These are phyloP conservation scores for Ophiostoma ips DNA, from an alignment of 2,329 filamentous ascomycete species.

Conservation along the genomic window DNA sequence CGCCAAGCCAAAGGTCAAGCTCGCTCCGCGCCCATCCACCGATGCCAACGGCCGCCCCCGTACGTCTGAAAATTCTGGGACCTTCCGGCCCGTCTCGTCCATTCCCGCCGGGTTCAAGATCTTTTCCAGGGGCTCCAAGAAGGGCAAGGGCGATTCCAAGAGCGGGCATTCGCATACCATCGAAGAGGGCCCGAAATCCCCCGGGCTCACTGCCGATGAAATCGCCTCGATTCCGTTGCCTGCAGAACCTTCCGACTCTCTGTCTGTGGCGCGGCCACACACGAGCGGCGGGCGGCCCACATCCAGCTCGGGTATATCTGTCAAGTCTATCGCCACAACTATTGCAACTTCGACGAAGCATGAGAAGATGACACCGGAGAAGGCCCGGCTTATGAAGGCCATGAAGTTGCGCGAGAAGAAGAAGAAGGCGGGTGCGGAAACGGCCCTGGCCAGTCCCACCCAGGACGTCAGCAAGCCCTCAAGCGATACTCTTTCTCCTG, in stretches of 20 bases:
- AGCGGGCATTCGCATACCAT: not conserved
- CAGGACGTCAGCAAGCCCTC: slow-evolving; percentile 17
- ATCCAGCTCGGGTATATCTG: slow-evolving; percentile 32
- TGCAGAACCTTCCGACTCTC: slow-evolving; percentile 19
- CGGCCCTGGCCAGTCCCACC: slow-evolving; percentile 16
- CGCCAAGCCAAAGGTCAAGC: slow-evolving; percentile 70
- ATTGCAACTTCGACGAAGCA: slow-evolving; percentile 28
- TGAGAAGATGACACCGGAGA: slow-evolving; percentile 65
- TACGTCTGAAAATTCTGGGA: slow-evolving; percentile 42
- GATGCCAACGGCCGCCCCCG: slow-evolving; percentile 49
- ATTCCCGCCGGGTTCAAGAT: slow-evolving; percentile 70
- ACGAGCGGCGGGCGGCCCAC: slow-evolving; percentile 25
- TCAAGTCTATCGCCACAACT: slow-evolving; percentile 26
- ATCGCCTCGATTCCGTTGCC: slow-evolving; percentile 18
- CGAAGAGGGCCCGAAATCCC: not conserved
- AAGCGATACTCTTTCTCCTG: too few species aligned
- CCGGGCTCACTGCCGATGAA: not conserved
- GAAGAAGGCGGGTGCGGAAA: slow-evolving; percentile 29
- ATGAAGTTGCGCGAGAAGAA: slow-evolving; percentile 81
- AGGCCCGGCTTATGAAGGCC: slow-evolving; percentile 84
- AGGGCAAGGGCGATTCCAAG: slow-evolving; percentile 25
- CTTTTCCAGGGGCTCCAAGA: slow-evolving; percentile 44
- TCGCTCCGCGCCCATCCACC: slow-evolving; percentile 70
- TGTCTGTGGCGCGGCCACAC: slow-evolving; percentile 20
- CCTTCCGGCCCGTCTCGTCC: slow-evolving; percentile 59